These are phyloP conservation scores for Backusella circina DNA, from an alignment of 192 early-diverging fungal species.

Conservation along the genomic window DNA sequence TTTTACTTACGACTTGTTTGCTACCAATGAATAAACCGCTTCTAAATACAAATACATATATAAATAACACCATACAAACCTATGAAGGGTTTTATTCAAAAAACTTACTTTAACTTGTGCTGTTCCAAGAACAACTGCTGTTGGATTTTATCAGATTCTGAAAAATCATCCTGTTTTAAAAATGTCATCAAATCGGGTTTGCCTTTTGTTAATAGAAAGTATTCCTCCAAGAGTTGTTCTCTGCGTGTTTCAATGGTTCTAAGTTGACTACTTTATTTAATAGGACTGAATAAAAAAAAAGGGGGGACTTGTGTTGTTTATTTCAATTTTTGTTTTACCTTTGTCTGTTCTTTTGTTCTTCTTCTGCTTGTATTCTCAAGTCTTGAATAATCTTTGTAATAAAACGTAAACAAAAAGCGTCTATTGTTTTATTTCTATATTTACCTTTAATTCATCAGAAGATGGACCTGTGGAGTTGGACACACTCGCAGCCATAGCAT, in stretches of 20 bases:
- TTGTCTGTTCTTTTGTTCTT: conserved; percentile 4
- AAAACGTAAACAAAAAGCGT: background rate
- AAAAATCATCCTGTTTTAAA: conserved; percentile 16
- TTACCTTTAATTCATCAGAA: conserved; percentile 3
- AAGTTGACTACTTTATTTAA: background rate
- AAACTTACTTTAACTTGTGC: conserved; percentile 15
- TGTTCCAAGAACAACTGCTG: conserved; percentile 11
- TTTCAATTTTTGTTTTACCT: background rate
- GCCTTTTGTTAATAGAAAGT: conserved; percentile 15
- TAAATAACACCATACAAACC: no score
- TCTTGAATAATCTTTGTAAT: background rate
- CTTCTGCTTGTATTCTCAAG: conserved; percentile 9
- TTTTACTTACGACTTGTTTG: background rate
- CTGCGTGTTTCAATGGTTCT: conserved; percentile 12
- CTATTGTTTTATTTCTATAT: background rate
- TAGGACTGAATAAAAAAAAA: background rate
- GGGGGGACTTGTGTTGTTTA: background rate
- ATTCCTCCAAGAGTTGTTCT: conserved; percentile 10
- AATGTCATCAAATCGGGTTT: conserved; percentile 6
- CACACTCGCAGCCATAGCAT: conserved; percentile 7
- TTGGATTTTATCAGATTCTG: conserved; percentile 7
- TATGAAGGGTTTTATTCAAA: no score
- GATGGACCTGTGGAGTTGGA: background rate
- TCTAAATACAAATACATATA: background rate
- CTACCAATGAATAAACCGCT: background rate